phyloP scores from a whole-genome alignment of 2,329 filamentous ascomycete species.

The Fusarium pseudonygamai region DNA sequence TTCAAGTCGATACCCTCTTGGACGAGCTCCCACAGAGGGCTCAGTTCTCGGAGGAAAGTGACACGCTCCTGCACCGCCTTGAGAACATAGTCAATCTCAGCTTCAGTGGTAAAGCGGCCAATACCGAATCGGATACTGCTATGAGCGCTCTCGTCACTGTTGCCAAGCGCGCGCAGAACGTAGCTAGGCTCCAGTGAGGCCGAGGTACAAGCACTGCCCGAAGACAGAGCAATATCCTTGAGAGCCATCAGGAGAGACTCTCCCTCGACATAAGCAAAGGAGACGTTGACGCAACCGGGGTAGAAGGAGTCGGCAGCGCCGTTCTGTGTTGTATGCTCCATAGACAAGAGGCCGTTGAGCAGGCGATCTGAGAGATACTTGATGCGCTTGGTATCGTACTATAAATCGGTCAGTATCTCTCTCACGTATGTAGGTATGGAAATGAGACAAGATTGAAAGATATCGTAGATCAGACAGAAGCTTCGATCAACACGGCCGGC shows the following conservation, averaged over 20 bases:
- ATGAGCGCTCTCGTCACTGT: conserved; percentile 96
- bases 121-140: conserved; percentile 98
- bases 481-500: conserved; percentile 68
- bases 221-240: conserved; percentile 97
- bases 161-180: conserved; percentile 91
- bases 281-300: conserved; percentile 97
- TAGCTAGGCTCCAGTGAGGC: conserved; percentile 97
- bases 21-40: conserved; percentile 95
- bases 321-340: conserved; percentile 94
- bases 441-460: background rate
- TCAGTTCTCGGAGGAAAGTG: conserved; percentile 91
- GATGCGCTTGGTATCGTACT: conserved; percentile 95
- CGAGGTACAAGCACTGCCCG: conserved; percentile 95
- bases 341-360: conserved; percentile 79
- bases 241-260: conserved; percentile 98
- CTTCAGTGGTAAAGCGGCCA: conserved; percentile 93
- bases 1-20: conserved; percentile 96
- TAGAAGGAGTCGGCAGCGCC: conserved; percentile 87
- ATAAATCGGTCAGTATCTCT: conserved; percentile 17
- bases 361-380: conserved; percentile 84
- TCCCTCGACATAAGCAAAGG: conserved; percentile 97
- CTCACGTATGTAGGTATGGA: conserved; percentile 10
- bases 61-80: conserved; percentile 93
- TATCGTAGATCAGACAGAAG: conserved; percentile 69
- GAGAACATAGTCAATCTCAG: conserved; percentile 96